A percentile compares a stretch with the other conserved stretches of the same genome.
Conservation (phyloP, 2,329 filamentous ascomycete genomes). For the Thelonectria olida region DNA sequence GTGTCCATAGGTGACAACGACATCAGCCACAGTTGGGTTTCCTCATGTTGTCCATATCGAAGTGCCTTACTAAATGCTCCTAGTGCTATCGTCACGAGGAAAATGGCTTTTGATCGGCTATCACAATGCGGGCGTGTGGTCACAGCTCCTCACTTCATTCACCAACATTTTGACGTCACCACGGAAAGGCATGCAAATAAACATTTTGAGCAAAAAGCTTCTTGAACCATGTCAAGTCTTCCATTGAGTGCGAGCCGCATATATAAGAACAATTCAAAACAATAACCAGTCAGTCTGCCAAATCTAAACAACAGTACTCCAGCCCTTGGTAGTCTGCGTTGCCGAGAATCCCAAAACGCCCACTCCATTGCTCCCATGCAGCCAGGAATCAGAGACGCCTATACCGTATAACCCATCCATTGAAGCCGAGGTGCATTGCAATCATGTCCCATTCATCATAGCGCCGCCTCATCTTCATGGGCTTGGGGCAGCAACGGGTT, state of each 20-base stretch:
- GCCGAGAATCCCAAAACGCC: constrained; percentile 29
- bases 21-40: no score
- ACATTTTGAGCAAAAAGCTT: background rate
- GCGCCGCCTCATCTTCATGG: constrained; percentile 31
- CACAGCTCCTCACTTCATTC: no score
- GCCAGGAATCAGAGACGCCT: constrained; percentile 3
- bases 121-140: no score
- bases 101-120: no score
- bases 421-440: constrained; percentile 4
- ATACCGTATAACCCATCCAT: background rate
- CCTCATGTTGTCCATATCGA: no score
- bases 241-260: background rate
- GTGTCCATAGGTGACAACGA: no score
- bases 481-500: constrained; percentile 36
- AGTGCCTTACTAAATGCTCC: no score
- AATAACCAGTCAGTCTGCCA: constrained; percentile 11
- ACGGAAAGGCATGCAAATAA: no score
- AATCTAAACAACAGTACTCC: constrained; percentile 37
- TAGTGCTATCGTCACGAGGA: no score
- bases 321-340: constrained; percentile 43
- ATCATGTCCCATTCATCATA: constrained; percentile 22
- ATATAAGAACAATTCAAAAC: constrained; percentile 14
- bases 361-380: constrained; percentile 26
- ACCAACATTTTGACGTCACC: no score
- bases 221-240: background rate